Base-by-base conservation (phyloP, 805 yeast species). In the Suhomyces sp. region DNA sequence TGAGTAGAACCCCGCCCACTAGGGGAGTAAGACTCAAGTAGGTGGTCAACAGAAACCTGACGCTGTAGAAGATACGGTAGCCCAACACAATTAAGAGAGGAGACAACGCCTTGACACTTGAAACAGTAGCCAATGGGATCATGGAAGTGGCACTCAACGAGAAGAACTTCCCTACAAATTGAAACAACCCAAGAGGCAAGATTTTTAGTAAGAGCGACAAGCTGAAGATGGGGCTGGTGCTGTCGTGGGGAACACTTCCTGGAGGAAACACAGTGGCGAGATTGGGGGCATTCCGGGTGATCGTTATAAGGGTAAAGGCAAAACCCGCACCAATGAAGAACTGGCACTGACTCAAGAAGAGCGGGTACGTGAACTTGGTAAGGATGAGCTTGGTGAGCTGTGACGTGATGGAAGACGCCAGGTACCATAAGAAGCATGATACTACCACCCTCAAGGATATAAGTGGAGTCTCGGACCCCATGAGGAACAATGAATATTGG, bases 41-140 rank as follows among this genome's bases (percentile, higher is more conserved):
- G 0, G 87, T 83, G 29, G 74, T 62, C 1, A 66, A 5, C 1
- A 86, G 83, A 54, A 83, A 80, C 19, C 59, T 64, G 12, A 83
- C 83, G n/a, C 70, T 68, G 59, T 83, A 83, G 10, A 74, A 64
- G 23, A 79, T 8, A 54, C 85, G 72, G 62, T 86, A 87, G 2
- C 86, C 80, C 0, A 75, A 44, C 1, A 86, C 84, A 31, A 86
- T 79, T 22, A 86, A 68, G 44, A 86, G 66, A 0, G 91, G 91
- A 2, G 87, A 80, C 23, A 86, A 66, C 0, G 90, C 85, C 67
- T 86, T 80, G n/a, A 86, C 77, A 53, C 88, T 84, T 1, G 89
- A 84, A 1, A 85, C 88, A 0, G 90, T 83, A 0, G 90, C 85
- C 12, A 86, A 79, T 0, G 89, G 84, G 6, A 85, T 84, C 42